Base-by-base conservation (phyloP, 2,329 filamentous ascomycete species). In the Septoria linicola region DNA sequence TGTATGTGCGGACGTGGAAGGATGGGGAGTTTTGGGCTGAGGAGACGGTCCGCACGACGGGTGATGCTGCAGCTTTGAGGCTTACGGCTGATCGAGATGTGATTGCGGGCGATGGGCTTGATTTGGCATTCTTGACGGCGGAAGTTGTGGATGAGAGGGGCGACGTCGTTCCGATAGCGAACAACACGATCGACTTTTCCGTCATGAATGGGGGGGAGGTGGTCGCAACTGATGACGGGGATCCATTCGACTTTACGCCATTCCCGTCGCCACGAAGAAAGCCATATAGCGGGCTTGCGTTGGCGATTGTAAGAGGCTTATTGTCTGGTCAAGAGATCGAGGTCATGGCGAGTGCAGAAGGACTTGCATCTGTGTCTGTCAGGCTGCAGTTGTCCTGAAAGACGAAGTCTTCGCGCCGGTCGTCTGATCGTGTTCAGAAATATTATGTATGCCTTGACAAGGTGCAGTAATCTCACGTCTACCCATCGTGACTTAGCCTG, bases 221-320 rank as follows among this genome's bases (percentile, higher is more conserved):
- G 36, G 68, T 77, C 1, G 64, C 74, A 0, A 80, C 78, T 0
- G 77, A 80, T 43, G 80, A 80, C 45, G 78, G 78, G 1, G 70
- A 79, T 48, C 73, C 73, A 3, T 64, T 71, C 1, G 74, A 78
- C 50, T 66, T 75, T 58, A 70, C 65, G 1, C 59, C 69, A 1
- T 78, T 78, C 57, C 70, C 72, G 1, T 36, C 36, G 4, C 16
- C 30, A 17, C 36, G n/a, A 5, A 36, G 53, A 31, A 45, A 52
- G 8, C 48, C 53, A n/a, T 55, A 48, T 34, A 52, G 34, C 16
- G 53, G 53, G n/a, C 34, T 48, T 19, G 49, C 34, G 17, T 14
- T 55, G 20, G 53, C 20, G 11, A 52, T 52, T 43, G 53, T 47
- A 14, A 25, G 17, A 55, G 49, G 41, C 27, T n/a, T n/a, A n/a